These are phyloP conservation scores for Knufia petricola DNA, from an alignment of 2,329 filamentous ascomycete genomes.

Conservation along the genomic window DNA sequence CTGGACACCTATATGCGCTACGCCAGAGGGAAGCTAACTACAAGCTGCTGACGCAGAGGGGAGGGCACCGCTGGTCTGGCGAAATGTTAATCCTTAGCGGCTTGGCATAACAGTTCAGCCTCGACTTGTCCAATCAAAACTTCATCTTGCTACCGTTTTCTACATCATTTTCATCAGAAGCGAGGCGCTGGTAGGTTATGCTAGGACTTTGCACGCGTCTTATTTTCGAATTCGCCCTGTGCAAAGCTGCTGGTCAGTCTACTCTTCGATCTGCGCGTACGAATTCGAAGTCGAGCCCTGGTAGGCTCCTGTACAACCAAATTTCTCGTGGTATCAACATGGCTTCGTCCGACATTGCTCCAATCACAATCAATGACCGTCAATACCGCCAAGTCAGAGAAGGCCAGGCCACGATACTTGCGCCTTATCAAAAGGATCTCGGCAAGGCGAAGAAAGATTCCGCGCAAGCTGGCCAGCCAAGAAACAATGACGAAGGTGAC, in stretches of 20 bases:
- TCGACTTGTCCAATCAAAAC: neutral
- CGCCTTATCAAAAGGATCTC: constrained; percentile 42
- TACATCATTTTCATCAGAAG: neutral
- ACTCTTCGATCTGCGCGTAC: neutral
- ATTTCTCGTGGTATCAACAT: constrained; percentile 1
- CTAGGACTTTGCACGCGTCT: neutral
- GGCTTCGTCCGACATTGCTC: constrained; percentile 1
- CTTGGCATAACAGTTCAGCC: neutral
- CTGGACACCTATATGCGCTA: no score
- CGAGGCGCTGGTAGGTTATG: constrained; percentile 3
- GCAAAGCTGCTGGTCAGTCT: constrained; percentile 2
- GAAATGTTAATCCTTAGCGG: neutral
- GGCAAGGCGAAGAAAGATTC: constrained; percentile 33
- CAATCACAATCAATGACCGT: constrained; percentile 39
- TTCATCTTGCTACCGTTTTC: neutral
- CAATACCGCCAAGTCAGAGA: constrained; percentile 55
- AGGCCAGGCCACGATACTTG: constrained; percentile 58
- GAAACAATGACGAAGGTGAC: constrained; percentile 51
- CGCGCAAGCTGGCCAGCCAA: constrained; percentile 22
- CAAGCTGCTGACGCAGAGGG: no score
- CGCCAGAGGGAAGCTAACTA: no score
- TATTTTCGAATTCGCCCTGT: neutral
- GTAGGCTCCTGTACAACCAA: neutral
- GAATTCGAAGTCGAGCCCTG: neutral
- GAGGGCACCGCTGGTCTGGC: no score